Base-by-base conservation (phyloP, 805 yeast genomes). In the Torulaspora franciscae region DNA sequence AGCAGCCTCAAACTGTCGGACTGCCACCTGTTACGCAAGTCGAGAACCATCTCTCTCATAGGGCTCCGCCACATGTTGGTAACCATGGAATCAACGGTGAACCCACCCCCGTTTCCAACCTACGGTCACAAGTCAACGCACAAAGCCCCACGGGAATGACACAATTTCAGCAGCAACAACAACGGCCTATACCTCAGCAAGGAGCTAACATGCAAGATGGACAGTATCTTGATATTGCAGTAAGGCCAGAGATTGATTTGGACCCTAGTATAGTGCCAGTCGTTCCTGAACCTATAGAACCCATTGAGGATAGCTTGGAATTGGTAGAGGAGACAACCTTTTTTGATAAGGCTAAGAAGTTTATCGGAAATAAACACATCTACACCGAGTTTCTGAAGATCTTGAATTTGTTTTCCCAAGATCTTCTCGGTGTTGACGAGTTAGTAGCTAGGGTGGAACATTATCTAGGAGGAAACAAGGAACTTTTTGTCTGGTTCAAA, bases 341-440 rank as follows among this genome's bases (percentile, higher is more conserved):
- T 62, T 93, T 93, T 59, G 98, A 93, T 64, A 84, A 83, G 60
- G 96, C 87, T 27, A 91, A 91, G 69, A 86, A 85, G 61, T 81
- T 81, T 6, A 81, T 93, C 57, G 89, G 89, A 15, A 88, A 86
- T 64, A 90, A 88, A 62, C 95, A 85, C 64, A 78, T 88, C 9
- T 93, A 93, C 66, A 85, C 85, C 55, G 99, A 93, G 69, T 93
- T 93, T 64, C 72, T 93, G 63, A 95, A 95, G 64, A 74, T 91
- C 46, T 70, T 93, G 54, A 88, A 91, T 56, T 71, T 93, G 56
- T 93, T 80, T 59, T 84, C 96, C 2, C 96, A 90, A 62, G 96
- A 89, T 57, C 80, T 93, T 46, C 83, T 93, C 52, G 96, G 88
- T 61, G 83, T 84, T 51, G 76, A 74, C 44, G 82, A 91, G 11